Percentiles rank a stretch among this genome's conserved stretches.
These are phyloP conservation scores for Dendrobium huoshanense DNA, from an alignment of 106 monocot genomes.

Conservation along the genomic window DNA sequence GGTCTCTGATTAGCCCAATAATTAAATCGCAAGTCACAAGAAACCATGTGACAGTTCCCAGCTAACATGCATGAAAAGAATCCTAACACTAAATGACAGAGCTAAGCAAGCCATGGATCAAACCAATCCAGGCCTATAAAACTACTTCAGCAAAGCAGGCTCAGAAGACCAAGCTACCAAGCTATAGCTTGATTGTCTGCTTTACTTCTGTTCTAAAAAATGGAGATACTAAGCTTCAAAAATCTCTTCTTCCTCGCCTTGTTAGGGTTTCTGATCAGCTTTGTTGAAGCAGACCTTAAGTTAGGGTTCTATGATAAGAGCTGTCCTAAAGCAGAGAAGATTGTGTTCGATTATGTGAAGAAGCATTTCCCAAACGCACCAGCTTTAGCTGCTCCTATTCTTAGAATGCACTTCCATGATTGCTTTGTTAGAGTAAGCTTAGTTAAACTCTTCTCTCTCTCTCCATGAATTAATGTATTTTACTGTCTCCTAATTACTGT, in stretches of 20 bases:
- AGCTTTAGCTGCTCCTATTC: conserved; percentile 22
- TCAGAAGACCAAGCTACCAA: not conserved
- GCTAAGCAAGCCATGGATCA: not conserved
- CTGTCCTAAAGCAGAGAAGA: conserved; percentile 40
- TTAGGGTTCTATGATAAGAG: conserved; percentile 27
- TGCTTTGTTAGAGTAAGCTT: conserved; percentile 37
- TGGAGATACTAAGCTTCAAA: not conserved
- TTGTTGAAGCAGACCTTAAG: conserved; percentile 15
- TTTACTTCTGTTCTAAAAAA: not conserved
- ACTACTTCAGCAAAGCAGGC: not conserved
- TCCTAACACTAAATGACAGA: not conserved
- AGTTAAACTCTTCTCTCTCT: not conserved
- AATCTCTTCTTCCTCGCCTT: not conserved
- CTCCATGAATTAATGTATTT: no score
- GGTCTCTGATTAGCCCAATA: not conserved
- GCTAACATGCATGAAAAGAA: not conserved
- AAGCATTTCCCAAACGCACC: conserved; percentile 29
- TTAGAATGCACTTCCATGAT: conserved; percentile 53
- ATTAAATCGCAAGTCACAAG: not conserved
- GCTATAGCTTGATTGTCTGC: not conserved
- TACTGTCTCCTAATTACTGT: no score
- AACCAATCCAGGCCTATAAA: not conserved
- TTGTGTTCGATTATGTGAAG: conserved; percentile 22
- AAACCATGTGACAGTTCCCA: not conserved
- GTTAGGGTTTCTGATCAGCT: not conserved